A percentile compares a stretch with the other conserved stretches of the same genome.
Evolutionary conservation across 2,329 filamentous ascomycete genomes (phyloP).

Genomic region (Penicillium vulpinum): DNA sequence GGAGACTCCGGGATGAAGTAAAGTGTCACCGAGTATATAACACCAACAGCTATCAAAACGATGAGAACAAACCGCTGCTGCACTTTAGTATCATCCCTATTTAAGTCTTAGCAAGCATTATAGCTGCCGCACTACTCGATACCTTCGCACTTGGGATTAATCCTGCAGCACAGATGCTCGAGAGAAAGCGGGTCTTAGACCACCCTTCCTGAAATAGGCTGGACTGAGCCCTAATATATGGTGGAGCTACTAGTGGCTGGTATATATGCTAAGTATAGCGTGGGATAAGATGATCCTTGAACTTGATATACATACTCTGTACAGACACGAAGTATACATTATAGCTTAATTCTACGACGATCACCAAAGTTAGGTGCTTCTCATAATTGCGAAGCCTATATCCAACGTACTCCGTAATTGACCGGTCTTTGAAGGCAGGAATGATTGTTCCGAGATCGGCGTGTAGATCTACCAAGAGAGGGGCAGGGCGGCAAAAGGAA

Average conservation of each 20-base stretch:
- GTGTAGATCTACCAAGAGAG: background rate
- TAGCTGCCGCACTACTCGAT: background rate
- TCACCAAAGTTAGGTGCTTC: too few species aligned
- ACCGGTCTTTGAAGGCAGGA: background rate
- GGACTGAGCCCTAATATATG: background rate
- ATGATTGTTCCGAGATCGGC: background rate
- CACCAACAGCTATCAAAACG: background rate
- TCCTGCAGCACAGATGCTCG: background rate
- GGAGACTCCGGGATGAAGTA: background rate
- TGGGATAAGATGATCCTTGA: background rate
- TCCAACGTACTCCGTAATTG: too few species aligned
- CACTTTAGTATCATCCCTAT: background rate
- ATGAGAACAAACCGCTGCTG: background rate
- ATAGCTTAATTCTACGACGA: too few species aligned
- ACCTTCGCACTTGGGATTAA: background rate
- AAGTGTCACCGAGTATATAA: background rate
- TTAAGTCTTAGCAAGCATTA: background rate
- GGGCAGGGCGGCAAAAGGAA: background rate
- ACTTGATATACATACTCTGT: background rate
- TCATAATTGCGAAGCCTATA: too few species aligned
- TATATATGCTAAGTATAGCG: background rate
- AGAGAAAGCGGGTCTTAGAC: background rate
- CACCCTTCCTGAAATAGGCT: background rate
- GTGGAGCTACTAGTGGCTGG: background rate
- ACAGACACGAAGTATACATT: too few species aligned